These are phyloP conservation scores for Alternaria incomplexa DNA, from an alignment of 2,329 filamentous ascomycete species.

Conservation along the genomic window DNA sequence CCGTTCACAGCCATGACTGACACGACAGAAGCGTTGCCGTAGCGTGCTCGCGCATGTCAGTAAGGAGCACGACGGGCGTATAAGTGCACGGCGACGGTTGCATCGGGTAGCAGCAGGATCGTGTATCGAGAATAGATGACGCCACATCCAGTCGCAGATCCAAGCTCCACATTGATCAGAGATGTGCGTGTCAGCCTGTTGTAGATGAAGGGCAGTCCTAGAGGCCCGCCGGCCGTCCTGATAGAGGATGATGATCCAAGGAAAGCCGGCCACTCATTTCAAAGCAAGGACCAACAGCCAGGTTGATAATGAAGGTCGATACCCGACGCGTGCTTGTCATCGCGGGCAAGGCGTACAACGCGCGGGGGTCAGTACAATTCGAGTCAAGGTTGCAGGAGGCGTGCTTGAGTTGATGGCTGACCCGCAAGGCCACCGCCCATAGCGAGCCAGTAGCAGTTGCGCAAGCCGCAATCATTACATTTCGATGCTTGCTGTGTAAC, in stretches of 20 bases:
- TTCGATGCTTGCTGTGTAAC: constrained; percentile 45
- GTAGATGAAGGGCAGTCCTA: constrained; percentile 25
- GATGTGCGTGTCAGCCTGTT: constrained; percentile 1
- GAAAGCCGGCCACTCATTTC: constrained; percentile 22
- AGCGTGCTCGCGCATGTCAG: constrained; percentile 37
- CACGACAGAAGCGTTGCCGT: constrained; percentile 30
- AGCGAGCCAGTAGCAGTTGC: constrained; percentile 20
- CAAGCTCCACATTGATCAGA: constrained; percentile 12
- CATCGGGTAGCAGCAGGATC: constrained; percentile 16
- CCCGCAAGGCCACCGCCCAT: constrained; percentile 28
- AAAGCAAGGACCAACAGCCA: constrained; percentile 33
- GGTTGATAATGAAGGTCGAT: constrained; percentile 28
- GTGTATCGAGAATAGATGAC: constrained; percentile 7
- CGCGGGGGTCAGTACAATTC: constrained; percentile 40
- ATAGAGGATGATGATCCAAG: constrained; percentile 9
- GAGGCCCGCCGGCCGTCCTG: constrained; percentile 32
- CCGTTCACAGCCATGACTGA: constrained; percentile 29
- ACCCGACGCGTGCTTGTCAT: constrained; percentile 34
- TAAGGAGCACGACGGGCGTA: constrained; percentile 25
- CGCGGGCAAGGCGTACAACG: constrained; percentile 32
- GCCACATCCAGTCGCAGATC: background rate
- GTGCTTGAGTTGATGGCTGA: constrained; percentile 35
- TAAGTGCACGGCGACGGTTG: constrained; percentile 24
- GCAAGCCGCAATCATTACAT: constrained; percentile 35
- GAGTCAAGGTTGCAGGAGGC: constrained; percentile 38